A percentile compares a stretch with the other conserved stretches of the same genome.
These are phyloP conservation scores for Fusarium nanum DNA, from an alignment of 2,329 filamentous ascomycete genomes.

Conservation along the genomic window DNA sequence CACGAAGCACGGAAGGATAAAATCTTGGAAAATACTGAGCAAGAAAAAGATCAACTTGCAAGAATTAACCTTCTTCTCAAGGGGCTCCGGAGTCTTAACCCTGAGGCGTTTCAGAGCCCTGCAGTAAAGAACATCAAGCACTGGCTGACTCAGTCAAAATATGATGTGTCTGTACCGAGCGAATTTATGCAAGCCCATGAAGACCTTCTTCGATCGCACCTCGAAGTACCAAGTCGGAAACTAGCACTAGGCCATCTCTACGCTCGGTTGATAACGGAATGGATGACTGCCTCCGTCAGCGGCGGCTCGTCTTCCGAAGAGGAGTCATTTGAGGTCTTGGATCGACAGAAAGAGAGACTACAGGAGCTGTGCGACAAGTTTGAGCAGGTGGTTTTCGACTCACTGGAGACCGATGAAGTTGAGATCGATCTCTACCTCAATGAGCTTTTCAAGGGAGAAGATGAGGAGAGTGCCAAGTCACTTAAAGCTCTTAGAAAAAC, in stretches of 20 bases:
- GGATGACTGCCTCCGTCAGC: background rate
- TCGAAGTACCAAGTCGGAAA: constrained; percentile 1
- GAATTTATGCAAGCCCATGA: background rate
- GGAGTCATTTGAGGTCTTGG: background rate
- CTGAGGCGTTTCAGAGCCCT: background rate
- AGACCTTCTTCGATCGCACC: background rate
- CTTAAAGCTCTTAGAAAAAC: background rate
- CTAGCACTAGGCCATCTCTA: background rate
- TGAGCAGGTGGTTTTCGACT: background rate
- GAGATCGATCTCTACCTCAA: constrained; percentile 9
- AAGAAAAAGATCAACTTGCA: background rate
- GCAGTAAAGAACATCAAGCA: constrained; percentile 5
- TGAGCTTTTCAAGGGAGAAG: background rate
- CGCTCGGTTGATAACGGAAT: constrained; percentile 1
- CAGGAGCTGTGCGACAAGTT: constrained; percentile 3
- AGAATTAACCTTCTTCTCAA: background rate
- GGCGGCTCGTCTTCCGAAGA: background rate
- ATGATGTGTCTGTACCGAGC: background rate
- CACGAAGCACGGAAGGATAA: background rate
- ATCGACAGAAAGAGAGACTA: background rate
- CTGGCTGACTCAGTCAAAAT: constrained; percentile 4
- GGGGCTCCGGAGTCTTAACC: background rate
- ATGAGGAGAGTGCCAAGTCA: background rate
- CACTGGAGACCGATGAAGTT: background rate
- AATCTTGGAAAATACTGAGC: rapidly evolving